A percentile compares a stretch with the other conserved stretches of the same genome.
phyloP scores from a whole-genome alignment of 2,329 filamentous ascomycete genomes.

The Talaromyces sp. region DNA sequence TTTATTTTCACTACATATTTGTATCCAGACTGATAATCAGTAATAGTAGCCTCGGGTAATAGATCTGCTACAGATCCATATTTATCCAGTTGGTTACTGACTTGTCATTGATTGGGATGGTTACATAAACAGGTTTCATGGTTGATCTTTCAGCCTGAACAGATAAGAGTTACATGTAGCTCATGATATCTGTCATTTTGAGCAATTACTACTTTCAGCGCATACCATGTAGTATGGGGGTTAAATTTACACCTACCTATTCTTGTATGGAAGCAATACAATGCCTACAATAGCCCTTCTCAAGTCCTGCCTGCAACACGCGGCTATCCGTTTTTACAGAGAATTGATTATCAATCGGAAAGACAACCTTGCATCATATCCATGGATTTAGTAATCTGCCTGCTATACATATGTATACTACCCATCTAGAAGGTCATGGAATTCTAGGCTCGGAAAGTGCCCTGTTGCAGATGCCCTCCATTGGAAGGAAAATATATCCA shows the following conservation, averaged over 20 bases:
- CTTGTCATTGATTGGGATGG: conserved; percentile 1
- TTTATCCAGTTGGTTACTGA: not conserved
- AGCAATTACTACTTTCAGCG: not conserved
- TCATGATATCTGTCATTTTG: not conserved
- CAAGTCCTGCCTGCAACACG: not conserved
- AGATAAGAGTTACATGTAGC: not conserved
- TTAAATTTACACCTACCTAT: not conserved
- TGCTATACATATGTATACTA: not conserved
- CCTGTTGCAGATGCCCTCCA: not conserved
- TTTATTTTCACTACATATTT: not conserved
- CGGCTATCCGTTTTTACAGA: not conserved
- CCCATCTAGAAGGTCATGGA: not conserved
- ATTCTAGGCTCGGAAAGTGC: not conserved
- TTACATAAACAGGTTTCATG: conserved; percentile 1
- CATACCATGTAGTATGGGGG: not conserved
- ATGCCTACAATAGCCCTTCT: conserved; percentile 8
- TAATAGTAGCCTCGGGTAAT: not conserved
- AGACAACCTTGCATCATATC: not conserved
- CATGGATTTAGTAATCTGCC: not conserved
- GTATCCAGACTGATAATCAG: not conserved
- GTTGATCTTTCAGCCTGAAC: not conserved
- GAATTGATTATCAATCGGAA: not conserved
- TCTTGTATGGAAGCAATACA: not conserved
- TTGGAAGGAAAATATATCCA: not conserved
- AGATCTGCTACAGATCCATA: not conserved